phyloP scores from a whole-genome alignment of 2,329 filamentous ascomycete species.

The Phialophora macrospora region DNA sequence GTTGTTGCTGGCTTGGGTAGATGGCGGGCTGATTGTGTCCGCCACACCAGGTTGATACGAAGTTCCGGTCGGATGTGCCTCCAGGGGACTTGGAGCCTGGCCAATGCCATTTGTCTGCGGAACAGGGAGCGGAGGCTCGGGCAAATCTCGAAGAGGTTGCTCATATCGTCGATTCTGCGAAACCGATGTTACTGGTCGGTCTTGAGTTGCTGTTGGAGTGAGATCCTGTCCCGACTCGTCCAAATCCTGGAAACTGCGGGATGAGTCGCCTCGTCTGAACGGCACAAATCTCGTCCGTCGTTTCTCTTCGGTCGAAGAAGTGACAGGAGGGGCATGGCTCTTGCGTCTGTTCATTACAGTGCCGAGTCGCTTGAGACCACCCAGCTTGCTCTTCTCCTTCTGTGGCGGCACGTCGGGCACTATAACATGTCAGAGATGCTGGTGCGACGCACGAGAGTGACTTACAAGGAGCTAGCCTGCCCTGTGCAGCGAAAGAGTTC shows the following conservation, averaged over 20 bases:
- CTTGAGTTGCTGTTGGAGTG: conserved; percentile 33
- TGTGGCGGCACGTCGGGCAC: conserved; percentile 45
- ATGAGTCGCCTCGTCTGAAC: conserved; percentile 50
- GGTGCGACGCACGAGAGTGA: conserved; percentile 19
- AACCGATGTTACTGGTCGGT: conserved; percentile 26
- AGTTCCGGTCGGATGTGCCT: conserved; percentile 22
- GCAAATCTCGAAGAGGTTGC: conserved; percentile 11
- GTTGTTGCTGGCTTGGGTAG: conserved; percentile 13
- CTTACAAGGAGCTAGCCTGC: conserved; percentile 47
- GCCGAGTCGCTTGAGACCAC: conserved; percentile 53
- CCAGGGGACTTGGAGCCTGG: conserved; percentile 19
- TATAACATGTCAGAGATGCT: conserved; percentile 31
- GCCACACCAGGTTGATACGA: conserved; percentile 24
- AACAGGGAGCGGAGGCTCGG: conserved; percentile 21
- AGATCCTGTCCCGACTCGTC: conserved; percentile 39
- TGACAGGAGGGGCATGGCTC: conserved; percentile 48
- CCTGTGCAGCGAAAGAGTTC: conserved; percentile 47
- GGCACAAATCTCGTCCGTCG: conserved; percentile 50
- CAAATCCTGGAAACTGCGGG: conserved; percentile 43
- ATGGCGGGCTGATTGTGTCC: conserved; percentile 17
- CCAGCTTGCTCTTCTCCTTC: conserved; percentile 55
- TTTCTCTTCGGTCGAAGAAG: conserved; percentile 45
- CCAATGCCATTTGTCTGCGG: conserved; percentile 28
- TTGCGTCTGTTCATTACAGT: conserved; percentile 56
- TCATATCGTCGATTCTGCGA: conserved; percentile 30